phyloP scores from a whole-genome alignment of 2,329 filamentous ascomycete genomes.

The Stromatinia cepivora region DNA sequence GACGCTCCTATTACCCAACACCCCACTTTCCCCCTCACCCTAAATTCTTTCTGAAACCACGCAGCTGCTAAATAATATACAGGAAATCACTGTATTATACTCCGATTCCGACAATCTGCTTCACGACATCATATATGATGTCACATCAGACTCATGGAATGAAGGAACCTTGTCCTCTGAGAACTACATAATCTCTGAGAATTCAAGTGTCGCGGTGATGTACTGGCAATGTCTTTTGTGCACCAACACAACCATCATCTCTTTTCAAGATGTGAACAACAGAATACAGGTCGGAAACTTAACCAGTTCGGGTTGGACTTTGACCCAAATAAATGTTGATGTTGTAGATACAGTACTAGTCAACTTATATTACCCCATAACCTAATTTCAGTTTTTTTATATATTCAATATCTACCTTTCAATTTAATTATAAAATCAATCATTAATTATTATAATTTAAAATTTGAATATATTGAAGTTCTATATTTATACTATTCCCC shows the following conservation, averaged over 20 bases:
- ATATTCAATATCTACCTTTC: too few relatives aligned
- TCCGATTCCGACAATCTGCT: constrained; percentile 24
- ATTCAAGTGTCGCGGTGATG: constrained; percentile 25
- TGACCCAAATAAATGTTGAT: constrained; percentile 25
- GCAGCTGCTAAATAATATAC: neutral
- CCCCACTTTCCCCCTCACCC: too few relatives aligned
- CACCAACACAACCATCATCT: constrained; percentile 25
- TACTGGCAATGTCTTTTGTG: constrained; percentile 28
- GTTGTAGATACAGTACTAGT: too few relatives aligned
- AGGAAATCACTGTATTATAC: constrained; percentile 30
- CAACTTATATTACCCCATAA: too few relatives aligned
- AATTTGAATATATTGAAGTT: too few relatives aligned
- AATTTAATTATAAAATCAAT: too few relatives aligned
- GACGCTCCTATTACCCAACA: neutral
- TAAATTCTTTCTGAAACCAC: neutral
- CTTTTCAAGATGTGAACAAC: constrained; percentile 27
- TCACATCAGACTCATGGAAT: constrained; percentile 20
- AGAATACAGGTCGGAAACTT: constrained; percentile 26
- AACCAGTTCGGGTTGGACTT: constrained; percentile 25
- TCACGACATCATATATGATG: constrained; percentile 28
- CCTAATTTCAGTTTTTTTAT: too few relatives aligned
- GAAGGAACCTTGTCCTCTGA: constrained; percentile 24
- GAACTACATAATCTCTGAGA: constrained; percentile 18
- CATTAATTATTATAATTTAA: too few relatives aligned
- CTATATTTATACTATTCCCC: too few relatives aligned